Conservation (phyloP, 2,329 filamentous ascomycete species). For the Chrysoporthe cubensis region DNA sequence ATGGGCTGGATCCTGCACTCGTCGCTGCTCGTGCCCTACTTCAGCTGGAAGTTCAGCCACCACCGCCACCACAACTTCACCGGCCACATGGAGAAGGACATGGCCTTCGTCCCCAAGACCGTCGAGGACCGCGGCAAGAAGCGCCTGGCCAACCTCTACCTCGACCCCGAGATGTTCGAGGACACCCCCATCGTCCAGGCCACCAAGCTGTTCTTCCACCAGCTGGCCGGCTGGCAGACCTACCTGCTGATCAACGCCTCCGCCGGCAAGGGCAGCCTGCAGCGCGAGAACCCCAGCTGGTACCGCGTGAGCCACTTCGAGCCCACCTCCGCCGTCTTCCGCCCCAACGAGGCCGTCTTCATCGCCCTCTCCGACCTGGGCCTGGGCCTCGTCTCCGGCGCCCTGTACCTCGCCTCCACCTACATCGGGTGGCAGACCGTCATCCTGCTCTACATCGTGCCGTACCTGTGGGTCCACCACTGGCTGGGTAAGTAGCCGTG, state of each 20-base stretch:
- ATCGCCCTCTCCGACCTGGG: constrained; percentile 66
- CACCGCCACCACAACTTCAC: constrained; percentile 71
- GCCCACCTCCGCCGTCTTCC: constrained; percentile 64
- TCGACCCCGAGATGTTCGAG: constrained; percentile 60
- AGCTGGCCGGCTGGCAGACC: constrained; percentile 66
- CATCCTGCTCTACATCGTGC: constrained; percentile 62
- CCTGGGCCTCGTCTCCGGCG: constrained; percentile 53
- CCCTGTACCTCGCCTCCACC: constrained; percentile 56
- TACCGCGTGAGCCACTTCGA: constrained; percentile 60
- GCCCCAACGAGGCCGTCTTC: constrained; percentile 57
- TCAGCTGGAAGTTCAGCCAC: constrained; percentile 74
- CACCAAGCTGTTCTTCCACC: constrained; percentile 60
- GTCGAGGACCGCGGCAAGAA: constrained; percentile 41
- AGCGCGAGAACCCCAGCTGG: constrained; percentile 47
- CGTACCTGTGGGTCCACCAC: constrained; percentile 73
- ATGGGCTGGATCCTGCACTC: constrained; percentile 70
- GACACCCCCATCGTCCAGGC: constrained; percentile 64
- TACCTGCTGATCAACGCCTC: constrained; percentile 66
- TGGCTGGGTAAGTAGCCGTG: constrained; percentile 60
- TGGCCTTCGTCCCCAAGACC: constrained; percentile 63
- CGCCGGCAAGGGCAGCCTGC: constrained; percentile 52
- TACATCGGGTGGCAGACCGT: constrained; percentile 61
- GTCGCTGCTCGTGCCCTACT: constrained; percentile 69
- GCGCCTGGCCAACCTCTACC: constrained; percentile 44
- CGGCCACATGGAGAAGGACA: constrained; percentile 70